Conservation (phyloP, 176 grass and related monocot species). For the barley (Hordeum vulgare) region MorexV3_pseudomolecules_assembly NC_058524.1:17079452-17079951, state of each 20-base stretch:
- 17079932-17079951: conserved; percentile 84
- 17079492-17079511: neutral
- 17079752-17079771: conserved; percentile 91
- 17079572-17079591: conserved; percentile 11
- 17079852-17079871: neutral
- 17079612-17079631: conserved; percentile 90
- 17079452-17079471: no score
- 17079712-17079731: conserved; percentile 74
- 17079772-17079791: conserved; percentile 26
- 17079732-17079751: conserved; percentile 61
- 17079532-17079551: conserved; percentile 1
- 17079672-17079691: conserved; percentile 69
- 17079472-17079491: neutral
- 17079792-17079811: conserved; percentile 22
- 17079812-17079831: neutral
- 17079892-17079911: conserved; percentile 60
- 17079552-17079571: neutral
- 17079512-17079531: neutral
- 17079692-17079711: conserved; percentile 72
- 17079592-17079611: conserved; percentile 64
- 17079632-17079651: conserved; percentile 94
- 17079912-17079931: conserved; percentile 44
- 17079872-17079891: neutral
- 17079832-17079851: neutral
- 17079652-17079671: conserved; percentile 77